Percentiles rank a stretch among this genome's conserved stretches.
These are phyloP conservation scores for Malassezia restricta DNA, from an alignment of 1,284 basidiomycete species.

Conservation along the genomic window DNA sequence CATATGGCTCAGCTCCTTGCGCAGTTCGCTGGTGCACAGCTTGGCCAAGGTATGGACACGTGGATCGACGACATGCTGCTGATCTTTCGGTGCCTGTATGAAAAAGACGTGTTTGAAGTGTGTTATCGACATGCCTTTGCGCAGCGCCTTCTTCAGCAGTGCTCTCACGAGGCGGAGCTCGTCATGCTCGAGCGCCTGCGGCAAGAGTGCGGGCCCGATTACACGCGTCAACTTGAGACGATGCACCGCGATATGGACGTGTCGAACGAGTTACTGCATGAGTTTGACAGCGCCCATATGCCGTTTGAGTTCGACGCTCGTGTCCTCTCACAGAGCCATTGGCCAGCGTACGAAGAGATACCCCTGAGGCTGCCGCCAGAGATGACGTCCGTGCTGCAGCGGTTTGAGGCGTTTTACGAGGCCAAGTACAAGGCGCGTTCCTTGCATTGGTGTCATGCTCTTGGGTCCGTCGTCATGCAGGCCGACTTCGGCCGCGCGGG, in stretches of 20 bases:
- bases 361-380: constrained; percentile 21
- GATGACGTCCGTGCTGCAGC: constrained; percentile 12
- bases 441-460: constrained; percentile 41
- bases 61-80: constrained; percentile 65
- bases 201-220: constrained; percentile 80
- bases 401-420: constrained; percentile 36
- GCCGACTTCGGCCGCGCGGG: constrained; percentile 50
- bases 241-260: constrained; percentile 78
- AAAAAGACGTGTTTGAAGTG: constrained; percentile 54
- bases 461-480: constrained; percentile 32
- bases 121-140: constrained; percentile 85
- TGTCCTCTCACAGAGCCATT: constrained; percentile 53
- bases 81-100: constrained; percentile 67
- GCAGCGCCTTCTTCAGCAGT: constrained; percentile 71
- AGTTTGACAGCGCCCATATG: constrained; percentile 44
- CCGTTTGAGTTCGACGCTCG: constrained; percentile 50
- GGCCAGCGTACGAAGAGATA: constrained; percentile 49
- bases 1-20: constrained; percentile 47
- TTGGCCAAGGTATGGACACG: constrained; percentile 68
- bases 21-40: constrained; percentile 70
- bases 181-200: constrained; percentile 76
- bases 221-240: constrained; percentile 66
- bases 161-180: constrained; percentile 79
- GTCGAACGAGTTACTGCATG: constrained; percentile 58
- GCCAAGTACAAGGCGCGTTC: constrained; percentile 34